These are phyloP conservation scores for Heteromeles arbutifolia DNA, from an alignment of 306 rosid species.

Conservation along the genomic window DNA sequence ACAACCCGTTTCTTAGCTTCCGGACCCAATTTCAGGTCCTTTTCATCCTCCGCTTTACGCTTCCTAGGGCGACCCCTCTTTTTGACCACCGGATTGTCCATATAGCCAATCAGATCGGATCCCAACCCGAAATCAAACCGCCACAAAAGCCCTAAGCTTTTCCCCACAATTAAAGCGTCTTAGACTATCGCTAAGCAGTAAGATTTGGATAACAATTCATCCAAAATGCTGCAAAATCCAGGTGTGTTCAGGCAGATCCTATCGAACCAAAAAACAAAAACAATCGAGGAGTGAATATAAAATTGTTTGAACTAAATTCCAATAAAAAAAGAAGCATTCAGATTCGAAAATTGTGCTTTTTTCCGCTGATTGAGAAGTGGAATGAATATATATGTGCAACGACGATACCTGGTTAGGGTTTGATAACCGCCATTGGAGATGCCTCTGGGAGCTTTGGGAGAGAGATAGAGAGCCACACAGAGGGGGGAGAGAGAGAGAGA, in stretches of 20 bases:
- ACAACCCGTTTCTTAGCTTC: conserved; percentile 42
- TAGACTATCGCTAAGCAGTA: neutral
- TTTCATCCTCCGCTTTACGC: conserved; percentile 47
- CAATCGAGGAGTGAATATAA: neutral
- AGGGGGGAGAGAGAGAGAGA: conserved; percentile 11
- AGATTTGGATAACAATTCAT: conserved; percentile 6
- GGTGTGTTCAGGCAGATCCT: conserved; percentile 19
- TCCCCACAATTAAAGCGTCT: neutral
- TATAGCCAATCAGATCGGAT: conserved; percentile 16
- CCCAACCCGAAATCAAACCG: conserved; percentile 10
- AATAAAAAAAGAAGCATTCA: neutral
- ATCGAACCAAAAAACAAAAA: neutral
- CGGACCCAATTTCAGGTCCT: conserved; percentile 21
- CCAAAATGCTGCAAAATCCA: conserved; percentile 9
- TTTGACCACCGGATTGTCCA: conserved; percentile 63
- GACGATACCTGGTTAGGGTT: conserved; percentile 26
- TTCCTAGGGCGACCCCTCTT: conserved; percentile 95
- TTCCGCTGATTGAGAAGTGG: neutral
- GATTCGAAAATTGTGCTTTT: neutral
- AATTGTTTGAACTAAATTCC: neutral
- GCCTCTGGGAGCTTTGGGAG: conserved; percentile 13
- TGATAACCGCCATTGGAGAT: conserved; percentile 24
- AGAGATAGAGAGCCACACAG: conserved; percentile 1
- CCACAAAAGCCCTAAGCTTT: conserved; percentile 18
- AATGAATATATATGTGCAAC: neutral